A percentile compares a stretch with the other conserved stretches of the same genome.
Conservation (phyloP, 2,329 filamentous ascomycete species). For the Colletotrichum graminicola region DNA sequence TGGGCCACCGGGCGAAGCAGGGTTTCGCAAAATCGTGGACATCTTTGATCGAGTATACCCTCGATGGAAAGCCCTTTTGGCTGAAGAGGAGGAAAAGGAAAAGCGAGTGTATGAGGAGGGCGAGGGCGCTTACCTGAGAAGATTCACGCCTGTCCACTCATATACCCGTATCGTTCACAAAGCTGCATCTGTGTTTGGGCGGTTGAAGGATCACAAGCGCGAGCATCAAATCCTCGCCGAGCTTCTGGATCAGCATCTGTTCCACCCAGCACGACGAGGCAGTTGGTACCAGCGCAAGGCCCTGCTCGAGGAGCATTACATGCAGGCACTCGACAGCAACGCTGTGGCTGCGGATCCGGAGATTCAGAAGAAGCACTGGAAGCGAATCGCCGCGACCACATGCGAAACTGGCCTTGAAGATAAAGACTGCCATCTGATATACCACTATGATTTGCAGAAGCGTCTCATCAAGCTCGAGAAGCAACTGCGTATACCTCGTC, state of each 20-base stretch:
- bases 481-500: slow-evolving; percentile 82
- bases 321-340: slow-evolving; percentile 72
- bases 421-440: slow-evolving; percentile 88
- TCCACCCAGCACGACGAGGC: slow-evolving; percentile 86
- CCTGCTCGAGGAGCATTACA: slow-evolving; percentile 94
- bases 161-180: slow-evolving; percentile 96
- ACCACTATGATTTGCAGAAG: slow-evolving; percentile 95
- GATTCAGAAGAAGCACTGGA: slow-evolving; percentile 85
- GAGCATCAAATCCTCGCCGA: slow-evolving; percentile 82
- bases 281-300: slow-evolving; percentile 97
- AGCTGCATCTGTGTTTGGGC: slow-evolving; percentile 80
- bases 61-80: slow-evolving; percentile 81
- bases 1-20: slow-evolving; percentile 74
- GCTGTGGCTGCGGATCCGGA: slow-evolving; percentile 54
- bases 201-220: slow-evolving; percentile 81
- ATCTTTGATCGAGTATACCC: slow-evolving; percentile 81
- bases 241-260: slow-evolving; percentile 83
- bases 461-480: slow-evolving; percentile 92
- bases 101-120: slow-evolving; percentile 81
- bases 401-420: slow-evolving; percentile 92
- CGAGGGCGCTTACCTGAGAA: slow-evolving; percentile 88
- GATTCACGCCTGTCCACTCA: slow-evolving; percentile 91
- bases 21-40: slow-evolving; percentile 75
- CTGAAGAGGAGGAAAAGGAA: slow-evolving; percentile 83
- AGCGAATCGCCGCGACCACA: slow-evolving; percentile 78